Base-by-base conservation (phyloP, 805 yeast genomes). In the Candida parachauliodes region DNA sequence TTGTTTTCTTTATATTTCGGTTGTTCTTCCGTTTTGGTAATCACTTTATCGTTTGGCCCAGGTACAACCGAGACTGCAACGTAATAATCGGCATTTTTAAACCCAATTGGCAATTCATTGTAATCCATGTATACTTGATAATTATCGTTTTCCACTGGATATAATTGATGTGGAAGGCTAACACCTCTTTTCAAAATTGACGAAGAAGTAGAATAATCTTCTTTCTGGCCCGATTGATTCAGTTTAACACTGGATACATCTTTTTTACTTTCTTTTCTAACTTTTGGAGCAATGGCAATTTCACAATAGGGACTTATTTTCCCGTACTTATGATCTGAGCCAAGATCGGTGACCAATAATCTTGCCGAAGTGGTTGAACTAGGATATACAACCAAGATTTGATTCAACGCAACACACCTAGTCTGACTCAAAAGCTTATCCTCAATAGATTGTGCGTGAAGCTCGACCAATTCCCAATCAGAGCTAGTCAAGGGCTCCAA, bases 381-480 rank as follows among this genome's bases (percentile, higher is more conserved):
- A 1, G 95, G 84, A 51, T 78, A 87, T 2, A 89, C 82, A 5
- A 83, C 73, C 34, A 89, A 60, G 1, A 65, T 59, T 45, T 81
- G 88, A 32, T 70, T 65, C 14, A 71, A 34, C 0, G 79, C 65
- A 1, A 88, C 83, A 34, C 89, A 83, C 41, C 97, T 68, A 1
- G 94, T 79, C 54, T 91, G 97, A 39, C 81, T 77, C 24, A 91
- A 62, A 48, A 89, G 70, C 45, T 76, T 76, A 32, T 79, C 76
- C 53, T 91, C 97, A 18, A 91, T 72, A 28, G 71, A 75, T 20
- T 74, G 78, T 2, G 95, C 91, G 57, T 91, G 85, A 2, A 83
- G 59, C 52, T 89, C 96, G 2, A 88, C 84, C 19, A 86, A 64
- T 47, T 89, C 97, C 97, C 97, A 91, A 54, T 91, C 98, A 4